These are phyloP conservation scores for Fonsecaea nubica DNA, from an alignment of 2,329 filamentous ascomycete genomes.

Conservation along the genomic window DNA sequence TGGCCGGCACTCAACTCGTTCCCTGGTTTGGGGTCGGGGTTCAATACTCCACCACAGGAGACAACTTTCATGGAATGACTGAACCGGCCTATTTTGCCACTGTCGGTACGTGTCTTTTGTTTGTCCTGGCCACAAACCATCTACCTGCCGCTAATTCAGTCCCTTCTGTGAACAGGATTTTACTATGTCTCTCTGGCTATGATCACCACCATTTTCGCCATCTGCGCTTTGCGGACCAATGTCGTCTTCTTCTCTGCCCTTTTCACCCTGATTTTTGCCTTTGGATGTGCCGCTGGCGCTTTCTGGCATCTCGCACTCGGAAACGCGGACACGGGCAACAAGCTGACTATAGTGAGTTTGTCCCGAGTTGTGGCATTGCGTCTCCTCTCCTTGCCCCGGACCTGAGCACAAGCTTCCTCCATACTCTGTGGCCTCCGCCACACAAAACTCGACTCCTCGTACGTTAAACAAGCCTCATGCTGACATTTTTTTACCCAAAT, in stretches of 20 bases:
- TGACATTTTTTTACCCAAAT: neutral
- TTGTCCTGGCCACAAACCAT: neutral
- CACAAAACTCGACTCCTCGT: neutral
- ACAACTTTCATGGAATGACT: slow-evolving; percentile 18
- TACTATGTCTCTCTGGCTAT: slow-evolving; percentile 27
- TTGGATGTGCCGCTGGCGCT: slow-evolving; percentile 21
- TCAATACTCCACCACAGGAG: slow-evolving; percentile 20
- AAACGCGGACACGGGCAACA: slow-evolving; percentile 13
- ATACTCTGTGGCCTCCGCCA: neutral
- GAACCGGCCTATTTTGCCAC: slow-evolving; percentile 26
- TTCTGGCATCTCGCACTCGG: slow-evolving; percentile 27
- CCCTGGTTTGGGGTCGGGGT: slow-evolving; percentile 23
- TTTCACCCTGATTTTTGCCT: slow-evolving; percentile 27
- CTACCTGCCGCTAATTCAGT: neutral
- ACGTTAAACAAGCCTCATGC: neutral
- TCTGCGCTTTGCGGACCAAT: slow-evolving; percentile 69
- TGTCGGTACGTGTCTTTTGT: slow-evolving; percentile 15
- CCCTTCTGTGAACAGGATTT: slow-evolving; percentile 18
- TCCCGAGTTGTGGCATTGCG: neutral
- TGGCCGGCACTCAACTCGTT: slow-evolving; percentile 20
- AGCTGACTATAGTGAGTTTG: slow-evolving; percentile 21
- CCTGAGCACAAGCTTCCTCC: neutral
- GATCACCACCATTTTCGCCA: slow-evolving; percentile 22
- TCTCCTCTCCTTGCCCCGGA: neutral
- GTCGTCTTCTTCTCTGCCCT: slow-evolving; percentile 63